Conservation (phyloP, 768 basidiomycete genomes). For the Trametes gibbosa region DNA sequence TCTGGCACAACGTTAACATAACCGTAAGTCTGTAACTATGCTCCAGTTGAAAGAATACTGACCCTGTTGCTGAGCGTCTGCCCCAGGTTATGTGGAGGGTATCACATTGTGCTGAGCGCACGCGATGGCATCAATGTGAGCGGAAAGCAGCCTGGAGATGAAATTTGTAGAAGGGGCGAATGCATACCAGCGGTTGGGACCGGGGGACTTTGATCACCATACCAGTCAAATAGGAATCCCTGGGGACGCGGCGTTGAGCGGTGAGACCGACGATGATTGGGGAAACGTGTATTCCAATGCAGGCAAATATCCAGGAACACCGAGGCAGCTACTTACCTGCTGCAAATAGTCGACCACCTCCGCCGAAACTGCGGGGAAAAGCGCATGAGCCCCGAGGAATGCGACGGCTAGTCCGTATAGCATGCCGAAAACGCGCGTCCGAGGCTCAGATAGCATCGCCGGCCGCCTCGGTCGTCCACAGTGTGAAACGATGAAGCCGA, state of each 20-base stretch:
- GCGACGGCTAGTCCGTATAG: neutral
- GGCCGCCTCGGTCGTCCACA: neutral
- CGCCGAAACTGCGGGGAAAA: slow-evolving; percentile 3
- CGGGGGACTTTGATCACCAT: slow-evolving; percentile 28
- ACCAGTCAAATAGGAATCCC: slow-evolving; percentile 34
- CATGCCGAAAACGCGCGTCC: neutral
- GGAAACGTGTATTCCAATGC: neutral
- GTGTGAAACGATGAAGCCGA: neutral
- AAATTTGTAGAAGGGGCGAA: neutral
- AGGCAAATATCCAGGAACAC: neutral
- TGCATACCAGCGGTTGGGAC: slow-evolving; percentile 31
- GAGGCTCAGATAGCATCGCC: neutral
- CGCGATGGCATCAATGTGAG: neutral
- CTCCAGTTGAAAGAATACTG: neutral
- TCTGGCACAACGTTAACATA: slow-evolving; percentile 32
- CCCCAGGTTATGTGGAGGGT: slow-evolving; percentile 32
- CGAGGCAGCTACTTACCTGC: slow-evolving; percentile 12
- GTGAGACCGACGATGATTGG: neutral
- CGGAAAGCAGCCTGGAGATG: neutral
- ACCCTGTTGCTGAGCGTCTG: slow-evolving; percentile 29
- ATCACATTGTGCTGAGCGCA: slow-evolving; percentile 31
- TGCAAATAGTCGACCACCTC: slow-evolving; percentile 4
- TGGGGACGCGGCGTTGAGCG: neutral
- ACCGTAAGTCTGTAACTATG: neutral
- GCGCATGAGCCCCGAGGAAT: slow-evolving; percentile 2